These are phyloP conservation scores for Avicennia marina DNA, from an alignment of 257 asterid species.

Conservation along the genomic window DNA sequence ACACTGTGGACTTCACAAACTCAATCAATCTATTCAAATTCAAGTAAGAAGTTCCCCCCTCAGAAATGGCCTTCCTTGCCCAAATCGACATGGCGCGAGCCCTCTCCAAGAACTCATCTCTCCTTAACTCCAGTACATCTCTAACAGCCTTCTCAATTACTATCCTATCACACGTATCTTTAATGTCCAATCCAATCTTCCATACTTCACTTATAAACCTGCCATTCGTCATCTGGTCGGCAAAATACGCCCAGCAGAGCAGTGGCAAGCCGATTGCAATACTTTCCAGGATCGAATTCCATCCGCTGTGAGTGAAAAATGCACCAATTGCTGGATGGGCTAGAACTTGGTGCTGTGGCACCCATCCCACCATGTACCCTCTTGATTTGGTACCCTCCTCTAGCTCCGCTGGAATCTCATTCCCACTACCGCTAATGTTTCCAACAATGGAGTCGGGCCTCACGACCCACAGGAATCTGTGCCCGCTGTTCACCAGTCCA, in stretches of 20 bases:
- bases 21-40: slow-evolving; percentile 25
- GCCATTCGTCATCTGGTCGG: slow-evolving; percentile 43
- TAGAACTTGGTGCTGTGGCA: slow-evolving; percentile 48
- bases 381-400: slow-evolving; percentile 19
- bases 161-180: slow-evolving; percentile 40
- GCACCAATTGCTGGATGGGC: slow-evolving; percentile 39
- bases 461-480: slow-evolving; percentile 49
- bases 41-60: slow-evolving; percentile 39
- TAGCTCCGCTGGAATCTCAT: slow-evolving; percentile 21
- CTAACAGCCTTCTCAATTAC: slow-evolving; percentile 34
- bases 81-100: slow-evolving; percentile 23
- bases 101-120: slow-evolving; percentile 31
- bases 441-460: slow-evolving; percentile 36
- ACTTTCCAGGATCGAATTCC: slow-evolving; percentile 32
- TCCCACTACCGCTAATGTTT: not conserved
- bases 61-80: slow-evolving; percentile 28
- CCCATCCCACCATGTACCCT: slow-evolving; percentile 49
- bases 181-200: slow-evolving; percentile 59
- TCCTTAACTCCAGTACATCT: slow-evolving; percentile 38
- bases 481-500: slow-evolving; percentile 41
- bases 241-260: slow-evolving; percentile 37
- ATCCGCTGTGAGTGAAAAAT: slow-evolving; percentile 42
- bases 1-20: slow-evolving; percentile 7
- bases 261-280: slow-evolving; percentile 27
- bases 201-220: slow-evolving; percentile 52